A percentile compares a stretch with the other conserved stretches of the same genome.
Conservation (phyloP, 2,329 filamentous ascomycete genomes). For the Fusarium liriodendri region DNA sequence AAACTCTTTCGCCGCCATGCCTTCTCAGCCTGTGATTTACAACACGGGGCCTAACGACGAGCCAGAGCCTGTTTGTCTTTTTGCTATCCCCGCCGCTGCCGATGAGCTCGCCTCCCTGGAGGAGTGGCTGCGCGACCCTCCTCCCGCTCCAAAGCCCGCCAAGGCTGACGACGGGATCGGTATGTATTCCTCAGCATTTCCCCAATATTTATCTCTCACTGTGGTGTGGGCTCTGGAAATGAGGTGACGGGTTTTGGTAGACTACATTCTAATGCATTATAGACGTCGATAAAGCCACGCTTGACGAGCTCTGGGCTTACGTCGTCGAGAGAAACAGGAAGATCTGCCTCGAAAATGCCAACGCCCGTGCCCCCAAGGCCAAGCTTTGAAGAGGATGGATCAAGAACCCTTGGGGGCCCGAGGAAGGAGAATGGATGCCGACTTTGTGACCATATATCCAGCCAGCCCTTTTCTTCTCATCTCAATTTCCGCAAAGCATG, state of each 20-base stretch:
- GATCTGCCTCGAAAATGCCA: neutral
- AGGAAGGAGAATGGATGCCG: neutral
- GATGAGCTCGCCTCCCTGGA: neutral
- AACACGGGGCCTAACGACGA: neutral
- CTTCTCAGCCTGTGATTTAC: neutral
- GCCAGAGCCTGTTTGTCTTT: neutral
- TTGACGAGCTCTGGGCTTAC: neutral
- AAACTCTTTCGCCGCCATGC: neutral
- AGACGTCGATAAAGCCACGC: neutral
- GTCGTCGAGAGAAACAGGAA: neutral
- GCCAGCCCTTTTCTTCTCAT: neutral
- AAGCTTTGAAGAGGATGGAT: neutral
- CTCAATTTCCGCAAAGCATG: neutral
- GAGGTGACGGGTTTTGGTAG: neutral
- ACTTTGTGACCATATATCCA: neutral
- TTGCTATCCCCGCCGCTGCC: neutral
- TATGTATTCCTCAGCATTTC: neutral
- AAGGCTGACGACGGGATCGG: neutral
- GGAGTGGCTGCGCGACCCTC: neutral
- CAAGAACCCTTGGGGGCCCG: neutral
- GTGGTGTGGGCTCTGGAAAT: neutral
- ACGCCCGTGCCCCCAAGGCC: neutral
- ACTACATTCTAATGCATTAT: neutral
- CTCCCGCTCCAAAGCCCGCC: neutral
- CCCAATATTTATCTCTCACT: neutral